Conservation (phyloP, 306 rosid species). For the Hippophae tibetana region DNA sequence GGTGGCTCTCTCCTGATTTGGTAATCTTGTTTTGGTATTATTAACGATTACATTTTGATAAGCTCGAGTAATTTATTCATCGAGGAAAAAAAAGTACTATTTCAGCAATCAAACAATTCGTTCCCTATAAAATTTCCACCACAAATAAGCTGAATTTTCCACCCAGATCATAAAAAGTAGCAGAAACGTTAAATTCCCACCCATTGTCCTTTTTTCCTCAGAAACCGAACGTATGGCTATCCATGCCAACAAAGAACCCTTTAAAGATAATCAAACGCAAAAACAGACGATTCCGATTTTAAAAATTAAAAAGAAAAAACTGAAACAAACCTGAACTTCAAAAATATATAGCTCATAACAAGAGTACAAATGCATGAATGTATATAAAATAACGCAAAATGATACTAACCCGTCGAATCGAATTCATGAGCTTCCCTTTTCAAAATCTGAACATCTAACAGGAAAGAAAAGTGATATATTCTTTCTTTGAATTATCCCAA, state of each 20-base stretch:
- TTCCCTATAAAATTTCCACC: slow-evolving; percentile 1
- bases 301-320: neutral
- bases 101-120: slow-evolving; percentile 1
- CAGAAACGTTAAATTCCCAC: neutral
- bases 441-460: neutral
- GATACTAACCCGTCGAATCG: slow-evolving; percentile 16
- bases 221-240: slow-evolving; percentile 5
- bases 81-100: neutral
- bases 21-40: too few species aligned
- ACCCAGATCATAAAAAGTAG: neutral
- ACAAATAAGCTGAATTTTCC: slow-evolving; percentile 1
- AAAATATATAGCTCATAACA: neutral
- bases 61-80: neutral
- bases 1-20: too few species aligned
- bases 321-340: neutral
- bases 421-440: slow-evolving; percentile 14
- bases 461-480: neutral
- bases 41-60: neutral
- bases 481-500: slow-evolving; percentile 1
- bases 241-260: slow-evolving; percentile 5
- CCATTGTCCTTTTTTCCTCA: slow-evolving; percentile 11
- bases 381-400: neutral
- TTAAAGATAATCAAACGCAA: neutral
- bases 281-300: neutral
- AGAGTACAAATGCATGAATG: neutral